phyloP scores from a whole-genome alignment of 306 rosid genomes.

The Prosopis cineraria region DNA sequence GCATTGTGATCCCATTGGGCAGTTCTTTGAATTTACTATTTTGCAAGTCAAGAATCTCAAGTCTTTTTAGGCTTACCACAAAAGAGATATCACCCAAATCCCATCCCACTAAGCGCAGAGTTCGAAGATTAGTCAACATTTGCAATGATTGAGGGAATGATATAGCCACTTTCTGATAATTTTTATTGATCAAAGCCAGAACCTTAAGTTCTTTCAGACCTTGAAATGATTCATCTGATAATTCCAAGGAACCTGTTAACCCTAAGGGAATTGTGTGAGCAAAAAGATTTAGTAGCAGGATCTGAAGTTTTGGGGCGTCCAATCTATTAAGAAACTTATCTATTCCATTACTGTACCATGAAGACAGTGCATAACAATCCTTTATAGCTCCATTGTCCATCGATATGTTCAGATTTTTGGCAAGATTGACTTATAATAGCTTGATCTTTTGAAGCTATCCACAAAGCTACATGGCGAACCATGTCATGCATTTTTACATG shows the following conservation, averaged over 20 bases:
- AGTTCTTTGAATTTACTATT: background rate
- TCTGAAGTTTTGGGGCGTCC: slow-evolving; percentile 10
- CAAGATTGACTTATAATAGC: background rate
- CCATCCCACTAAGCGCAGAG: background rate
- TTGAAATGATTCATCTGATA: slow-evolving; percentile 3
- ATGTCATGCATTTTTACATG: slow-evolving; percentile 16
- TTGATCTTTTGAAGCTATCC: slow-evolving; percentile 18
- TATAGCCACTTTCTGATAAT: background rate
- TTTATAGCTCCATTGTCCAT: background rate
- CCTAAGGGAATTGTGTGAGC: background rate
- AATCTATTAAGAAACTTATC: background rate
- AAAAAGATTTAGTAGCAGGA: background rate
- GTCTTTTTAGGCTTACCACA: background rate
- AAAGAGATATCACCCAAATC: slow-evolving; percentile 24
- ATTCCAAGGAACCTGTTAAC: background rate
- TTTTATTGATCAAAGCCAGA: background rate
- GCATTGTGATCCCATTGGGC: background rate
- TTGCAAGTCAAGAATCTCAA: background rate
- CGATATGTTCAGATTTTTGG: background rate
- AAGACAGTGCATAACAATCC: slow-evolving; percentile 21
- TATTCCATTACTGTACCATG: background rate
- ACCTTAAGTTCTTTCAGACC: slow-evolving; percentile 15
- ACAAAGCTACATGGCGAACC: slow-evolving; percentile 21
- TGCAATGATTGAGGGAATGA: slow-evolving; percentile 3
- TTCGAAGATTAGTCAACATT: slow-evolving; percentile 15